Base-by-base conservation (phyloP, 2,329 filamentous ascomycete genomes). In the Myriosclerotinia duriaeana region DNA sequence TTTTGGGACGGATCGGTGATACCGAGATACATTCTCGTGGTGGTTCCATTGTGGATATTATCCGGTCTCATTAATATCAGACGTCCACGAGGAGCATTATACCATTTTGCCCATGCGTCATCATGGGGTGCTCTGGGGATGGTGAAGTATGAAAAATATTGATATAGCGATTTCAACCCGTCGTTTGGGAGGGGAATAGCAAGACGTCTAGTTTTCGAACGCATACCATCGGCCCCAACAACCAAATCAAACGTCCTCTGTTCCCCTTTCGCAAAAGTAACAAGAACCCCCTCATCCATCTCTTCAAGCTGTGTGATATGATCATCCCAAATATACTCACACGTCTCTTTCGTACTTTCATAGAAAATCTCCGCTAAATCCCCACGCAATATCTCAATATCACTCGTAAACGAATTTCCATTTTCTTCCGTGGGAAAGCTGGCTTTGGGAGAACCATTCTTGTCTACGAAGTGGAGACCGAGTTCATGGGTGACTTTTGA, bases 211-310 rank as follows among this genome's bases (percentile, higher is more conserved):
- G 80, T 83, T 44, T 78, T 75, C 2, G 82, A 84, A 2, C 77
- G 79, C n/a, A 79, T 72, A 1, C 82, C 82, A 67, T 84, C 82
- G 63, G 79, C 80, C 22, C 79, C 81, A 12, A 84, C 78, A 9
- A 84, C 78, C 7, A 84, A 77, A 66, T 83, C 81, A 68, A 76
- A 65, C 2, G 56, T 52, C 8, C 17, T 36, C 30, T 42, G 42
- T n/a, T 46, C 6, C 1, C 54, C 64, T 42, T 53, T 60, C 1
- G 64, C 53, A 22, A 65, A 65, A 1, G 40, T 53, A 12, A 34
- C 54, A 11, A 17, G 46, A 15, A 65, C 64, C 6, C 26, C 48
- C 5, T 53, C 46, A 30, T 44, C 38, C 3, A 17, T 17, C 17
- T 60, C 53, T 44, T 65, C 54, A 9, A 65, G 17, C 4, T 5